Conservation (phyloP, 192 early-diverging fungal genomes). For the Gryganskiella cystojenkinii region DNA sequence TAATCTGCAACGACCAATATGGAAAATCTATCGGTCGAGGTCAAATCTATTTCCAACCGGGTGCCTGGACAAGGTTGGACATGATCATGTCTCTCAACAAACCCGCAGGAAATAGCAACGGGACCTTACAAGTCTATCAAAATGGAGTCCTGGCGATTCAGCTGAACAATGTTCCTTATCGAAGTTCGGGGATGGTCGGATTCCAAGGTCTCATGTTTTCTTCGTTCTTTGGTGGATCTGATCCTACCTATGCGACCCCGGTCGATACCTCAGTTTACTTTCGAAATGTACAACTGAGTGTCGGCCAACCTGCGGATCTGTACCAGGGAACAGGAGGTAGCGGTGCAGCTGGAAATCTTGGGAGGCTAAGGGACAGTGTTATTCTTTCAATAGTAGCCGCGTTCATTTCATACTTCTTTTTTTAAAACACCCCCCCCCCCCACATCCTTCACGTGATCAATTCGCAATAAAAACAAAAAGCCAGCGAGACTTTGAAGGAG, state of each 20-base stretch:
- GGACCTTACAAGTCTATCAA: conserved; percentile 55
- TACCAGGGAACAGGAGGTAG: conserved; percentile 34
- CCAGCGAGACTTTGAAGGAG: too few relatives aligned
- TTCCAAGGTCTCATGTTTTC: conserved; percentile 60
- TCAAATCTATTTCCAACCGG: conserved; percentile 50
- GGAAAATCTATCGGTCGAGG: conserved; percentile 63
- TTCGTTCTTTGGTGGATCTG: conserved; percentile 64
- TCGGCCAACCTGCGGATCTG: conserved; percentile 46
- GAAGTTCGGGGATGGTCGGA: conserved; percentile 52
- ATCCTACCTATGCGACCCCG: conserved; percentile 50
- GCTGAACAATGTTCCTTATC: conserved; percentile 51
- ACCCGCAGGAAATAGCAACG: conserved; percentile 49
- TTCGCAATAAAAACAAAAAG: too few relatives aligned
- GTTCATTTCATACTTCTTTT: too few relatives aligned
- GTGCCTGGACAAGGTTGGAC: conserved; percentile 56
- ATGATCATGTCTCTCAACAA: conserved; percentile 54
- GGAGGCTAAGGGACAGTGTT: neutral
- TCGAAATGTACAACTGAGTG: conserved; percentile 56
- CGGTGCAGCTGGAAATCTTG: neutral
- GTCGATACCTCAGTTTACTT: conserved; percentile 55
- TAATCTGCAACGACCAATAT: conserved; percentile 58
- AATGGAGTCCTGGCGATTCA: conserved; percentile 49
- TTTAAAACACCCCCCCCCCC: too few relatives aligned
- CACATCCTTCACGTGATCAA: too few relatives aligned
- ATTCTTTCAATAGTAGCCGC: too few relatives aligned